Evolutionary conservation across 1,139 yeast genomes (phyloP), one percentile per base, ranked within the genome.

Genomic region (Magnusiomyces paraingens): DNA sequence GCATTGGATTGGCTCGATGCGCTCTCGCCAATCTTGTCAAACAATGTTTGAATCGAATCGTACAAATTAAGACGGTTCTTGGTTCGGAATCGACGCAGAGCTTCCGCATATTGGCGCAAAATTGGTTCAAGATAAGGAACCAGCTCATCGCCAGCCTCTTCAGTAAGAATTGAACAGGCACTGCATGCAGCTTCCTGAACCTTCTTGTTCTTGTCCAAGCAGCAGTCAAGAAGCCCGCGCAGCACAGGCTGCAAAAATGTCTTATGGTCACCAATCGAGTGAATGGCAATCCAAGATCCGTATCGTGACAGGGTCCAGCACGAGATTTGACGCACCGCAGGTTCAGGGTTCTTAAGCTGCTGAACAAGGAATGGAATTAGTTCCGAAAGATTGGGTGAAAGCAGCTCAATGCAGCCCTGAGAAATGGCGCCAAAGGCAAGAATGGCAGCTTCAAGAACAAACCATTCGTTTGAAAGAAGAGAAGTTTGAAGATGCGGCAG

Each of bases 181-280:
- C 91, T 82, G 64, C 96, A 88, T 1, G 96, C 97, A 51, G 96
- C 86, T 65, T 90, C 95, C 71, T 93, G 99, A 15, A 93, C 99
- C 58, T 86, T 88, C 66, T 91, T 91, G 72, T 89, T 89, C 55
- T 75, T 77, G 68, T 93, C 98, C 61, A 89, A 73, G 38, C 88
- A 83, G 68, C 94, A 85, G 52, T 71, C 73, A 64, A 93, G 77
- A 50, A 91, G 78, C 1, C 95, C 81, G 63, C 86, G 83, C 59
- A 93, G 76, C 0, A 94, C 88, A 2, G 95, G 94, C 51, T 55
- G 54, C 55, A 79, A 75, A 66, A 87, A 84, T 17, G 89, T 78
- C 65, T 82, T 85, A 26, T 77, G 86, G 38, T 83, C 83, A 45
- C 73, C 76, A 54, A 73, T 74, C 14, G 68, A 61, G 48, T 63